phyloP scores from a whole-genome alignment of 306 rosid genomes.

The Echinosophora koreensis region DNA sequence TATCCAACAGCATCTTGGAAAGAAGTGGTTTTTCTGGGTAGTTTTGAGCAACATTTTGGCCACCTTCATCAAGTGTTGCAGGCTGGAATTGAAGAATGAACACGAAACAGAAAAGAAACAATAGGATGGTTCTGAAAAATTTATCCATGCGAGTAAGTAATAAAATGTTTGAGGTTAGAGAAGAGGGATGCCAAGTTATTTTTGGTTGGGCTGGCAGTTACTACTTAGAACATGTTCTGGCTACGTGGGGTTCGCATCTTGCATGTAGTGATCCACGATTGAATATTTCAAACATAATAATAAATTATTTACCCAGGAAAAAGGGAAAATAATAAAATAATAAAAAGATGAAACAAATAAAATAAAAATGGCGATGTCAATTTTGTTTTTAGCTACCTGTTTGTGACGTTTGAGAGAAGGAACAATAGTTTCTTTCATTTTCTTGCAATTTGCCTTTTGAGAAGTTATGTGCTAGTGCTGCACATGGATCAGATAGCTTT shows the following conservation, averaged over 20 bases:
- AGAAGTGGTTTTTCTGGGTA: constrained; percentile 50
- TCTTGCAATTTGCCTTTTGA: no score
- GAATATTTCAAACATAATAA: constrained; percentile 58
- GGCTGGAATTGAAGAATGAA: constrained; percentile 51
- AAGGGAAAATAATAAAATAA: neutral
- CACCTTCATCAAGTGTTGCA: constrained; percentile 49
- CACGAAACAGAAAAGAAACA: constrained; percentile 50
- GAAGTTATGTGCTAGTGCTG: no score
- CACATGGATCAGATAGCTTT: no score
- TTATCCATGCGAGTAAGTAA: constrained; percentile 53
- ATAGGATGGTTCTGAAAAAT: constrained; percentile 49
- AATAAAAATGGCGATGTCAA: no score
- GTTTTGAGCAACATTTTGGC: constrained; percentile 44
- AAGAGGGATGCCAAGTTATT: constrained; percentile 8
- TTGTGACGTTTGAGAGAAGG: no score
- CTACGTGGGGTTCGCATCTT: constrained; percentile 55
- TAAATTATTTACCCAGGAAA: neutral
- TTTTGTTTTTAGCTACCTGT: no score
- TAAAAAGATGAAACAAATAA: no score
- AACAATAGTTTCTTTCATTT: no score
- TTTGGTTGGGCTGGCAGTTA: constrained; percentile 20
- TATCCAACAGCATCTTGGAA: constrained; percentile 49
- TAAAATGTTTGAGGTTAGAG: constrained; percentile 9
- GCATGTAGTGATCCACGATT: constrained; percentile 53
- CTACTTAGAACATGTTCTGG: constrained; percentile 37